These are phyloP conservation scores for Pythium vanterpoolii DNA, from an alignment of 352 stramenopile species.

Conservation along the genomic window DNA sequence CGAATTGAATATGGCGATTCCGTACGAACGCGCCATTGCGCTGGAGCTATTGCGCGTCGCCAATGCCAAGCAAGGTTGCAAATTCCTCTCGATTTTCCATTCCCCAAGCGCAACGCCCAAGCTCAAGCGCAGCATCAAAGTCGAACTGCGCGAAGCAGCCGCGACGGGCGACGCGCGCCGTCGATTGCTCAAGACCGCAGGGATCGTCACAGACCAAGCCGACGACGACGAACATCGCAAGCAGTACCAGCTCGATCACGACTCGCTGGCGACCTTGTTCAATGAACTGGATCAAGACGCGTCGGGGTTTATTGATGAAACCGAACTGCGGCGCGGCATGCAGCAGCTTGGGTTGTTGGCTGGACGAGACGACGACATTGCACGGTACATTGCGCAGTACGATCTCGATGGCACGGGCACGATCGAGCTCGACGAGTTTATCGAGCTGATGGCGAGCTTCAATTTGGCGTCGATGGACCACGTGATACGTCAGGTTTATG, in stretches of 20 bases:
- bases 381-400: conserved; percentile 63
- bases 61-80: conserved; percentile 77
- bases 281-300: conserved; percentile 60
- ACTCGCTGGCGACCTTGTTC: conserved; percentile 55
- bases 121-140: conserved; percentile 47
- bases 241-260: conserved; percentile 37
- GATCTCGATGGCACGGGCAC: conserved; percentile 69
- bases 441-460: conserved; percentile 74
- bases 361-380: conserved; percentile 47
- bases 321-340: conserved; percentile 53
- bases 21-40: conserved; percentile 69
- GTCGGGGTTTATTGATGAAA: conserved; percentile 65
- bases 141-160: conserved; percentile 51
- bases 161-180: conserved; percentile 38
- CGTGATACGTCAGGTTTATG: conserved; percentile 52
- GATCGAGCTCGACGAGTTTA: conserved; percentile 76
- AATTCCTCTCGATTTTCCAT: conserved; percentile 75
- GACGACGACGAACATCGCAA: conserved; percentile 31
- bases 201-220: conserved; percentile 47
- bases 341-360: conserved; percentile 35
- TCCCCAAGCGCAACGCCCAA: conserved; percentile 31
- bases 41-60: conserved; percentile 67
- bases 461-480: conserved; percentile 41
- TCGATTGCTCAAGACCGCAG: conserved; percentile 59
- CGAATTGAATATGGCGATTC: conserved; percentile 71